These are phyloP conservation scores for Mrakia gelida DNA, from an alignment of 768 basidiomycete genomes.

Conservation along the genomic window DNA sequence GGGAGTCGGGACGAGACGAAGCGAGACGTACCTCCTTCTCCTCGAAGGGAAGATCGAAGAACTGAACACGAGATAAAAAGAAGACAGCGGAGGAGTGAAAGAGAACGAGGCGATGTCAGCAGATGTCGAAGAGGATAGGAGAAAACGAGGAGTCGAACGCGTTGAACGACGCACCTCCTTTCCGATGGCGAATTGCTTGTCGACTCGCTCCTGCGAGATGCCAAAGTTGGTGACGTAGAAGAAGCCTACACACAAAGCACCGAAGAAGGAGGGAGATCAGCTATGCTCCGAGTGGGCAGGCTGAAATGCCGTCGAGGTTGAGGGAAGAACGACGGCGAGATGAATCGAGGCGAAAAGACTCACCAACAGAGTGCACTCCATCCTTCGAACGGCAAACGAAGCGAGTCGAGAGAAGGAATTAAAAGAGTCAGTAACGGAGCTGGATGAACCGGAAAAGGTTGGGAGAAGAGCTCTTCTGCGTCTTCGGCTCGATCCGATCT, in stretches of 20 bases:
- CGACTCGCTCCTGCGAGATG: constrained; percentile 22
- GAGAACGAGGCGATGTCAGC: no score
- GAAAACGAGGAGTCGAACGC: no score
- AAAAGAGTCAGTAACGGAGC: not conserved
- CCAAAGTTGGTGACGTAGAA: constrained; percentile 22
- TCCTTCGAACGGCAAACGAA: not conserved
- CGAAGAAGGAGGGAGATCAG: no score
- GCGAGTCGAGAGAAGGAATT: not conserved
- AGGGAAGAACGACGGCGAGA: no score
- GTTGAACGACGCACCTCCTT: not conserved
- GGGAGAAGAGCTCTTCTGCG: no score
- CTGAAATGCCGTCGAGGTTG: no score
- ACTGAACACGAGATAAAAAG: not conserved
- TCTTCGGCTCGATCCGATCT: not conserved
- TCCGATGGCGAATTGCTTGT: constrained; percentile 27
- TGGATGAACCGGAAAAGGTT: not conserved
- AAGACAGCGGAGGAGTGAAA: no score
- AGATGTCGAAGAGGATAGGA: no score
- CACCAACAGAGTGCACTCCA: not conserved
- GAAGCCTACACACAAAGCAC: no score
- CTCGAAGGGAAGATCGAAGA: constrained; percentile 21
- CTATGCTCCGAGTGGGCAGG: no score
- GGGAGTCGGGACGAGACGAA: no score
- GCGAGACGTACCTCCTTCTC: constrained; percentile 8
- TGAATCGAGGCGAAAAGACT: no score